Percentiles rank a stretch among this genome's conserved stretches.
phyloP scores from a whole-genome alignment of 495 filamentous ascomycete genomes.

The Hapsidospora chrysogenum region DNA sequence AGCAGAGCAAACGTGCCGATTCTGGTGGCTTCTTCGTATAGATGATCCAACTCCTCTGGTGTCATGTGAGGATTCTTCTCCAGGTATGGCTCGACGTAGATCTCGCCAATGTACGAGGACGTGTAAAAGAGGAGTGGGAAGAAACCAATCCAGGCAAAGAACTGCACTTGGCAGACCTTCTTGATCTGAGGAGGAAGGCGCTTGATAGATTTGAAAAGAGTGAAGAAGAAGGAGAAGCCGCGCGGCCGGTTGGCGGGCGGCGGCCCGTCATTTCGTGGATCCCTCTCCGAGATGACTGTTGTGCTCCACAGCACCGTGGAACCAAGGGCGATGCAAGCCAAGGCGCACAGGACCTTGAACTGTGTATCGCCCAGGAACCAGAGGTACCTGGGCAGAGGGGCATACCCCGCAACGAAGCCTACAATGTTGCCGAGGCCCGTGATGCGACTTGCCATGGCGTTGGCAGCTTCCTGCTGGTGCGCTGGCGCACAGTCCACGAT shows the following conservation, averaged over 20 bases:
- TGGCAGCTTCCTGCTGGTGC: conserved; percentile 77
- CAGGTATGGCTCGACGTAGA: conserved; percentile 71
- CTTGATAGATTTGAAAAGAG: conserved; percentile 58
- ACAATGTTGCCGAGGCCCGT: conserved; percentile 74
- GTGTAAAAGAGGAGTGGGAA: conserved; percentile 92
- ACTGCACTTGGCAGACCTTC: conserved; percentile 72
- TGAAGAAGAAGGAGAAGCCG: conserved; percentile 60
- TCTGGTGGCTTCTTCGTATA: conserved; percentile 70
- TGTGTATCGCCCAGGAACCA: conserved; percentile 70
- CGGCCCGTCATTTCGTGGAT: conserved; percentile 54
- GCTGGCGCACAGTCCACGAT: conserved; percentile 80
- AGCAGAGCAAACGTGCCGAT: conserved; percentile 71
- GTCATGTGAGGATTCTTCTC: conserved; percentile 59
- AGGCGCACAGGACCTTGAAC: conserved; percentile 75
- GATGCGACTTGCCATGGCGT: conserved; percentile 71
- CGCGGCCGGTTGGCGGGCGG: conserved; percentile 40
- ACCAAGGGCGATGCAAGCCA: conserved; percentile 54
- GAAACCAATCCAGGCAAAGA: conserved; percentile 88
- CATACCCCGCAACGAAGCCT: conserved; percentile 68
- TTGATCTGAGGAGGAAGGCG: conserved; percentile 62
- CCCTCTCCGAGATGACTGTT: conserved; percentile 51
- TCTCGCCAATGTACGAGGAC: conserved; percentile 78
- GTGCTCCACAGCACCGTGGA: conserved; percentile 51
- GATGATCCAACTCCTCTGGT: conserved; percentile 49
- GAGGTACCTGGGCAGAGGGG: conserved; percentile 51